These are phyloP conservation scores for Crithidia brevicula DNA, from an alignment of 208 protist genomes.

Conservation along the genomic window DNA sequence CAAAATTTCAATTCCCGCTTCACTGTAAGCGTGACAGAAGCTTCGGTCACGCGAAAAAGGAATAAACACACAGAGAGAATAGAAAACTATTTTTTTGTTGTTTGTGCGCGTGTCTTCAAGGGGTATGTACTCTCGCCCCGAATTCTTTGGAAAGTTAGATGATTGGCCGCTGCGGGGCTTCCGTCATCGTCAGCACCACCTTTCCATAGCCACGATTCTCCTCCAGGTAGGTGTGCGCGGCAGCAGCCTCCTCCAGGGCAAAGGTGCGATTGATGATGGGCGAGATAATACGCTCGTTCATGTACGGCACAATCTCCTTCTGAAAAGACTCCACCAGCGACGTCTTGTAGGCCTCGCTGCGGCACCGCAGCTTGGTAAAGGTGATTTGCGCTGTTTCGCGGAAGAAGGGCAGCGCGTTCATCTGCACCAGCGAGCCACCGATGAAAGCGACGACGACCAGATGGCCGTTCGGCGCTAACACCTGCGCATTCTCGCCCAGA, in stretches of 20 bases:
- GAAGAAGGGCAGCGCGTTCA: constrained; percentile 62
- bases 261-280: constrained; percentile 54
- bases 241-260: constrained; percentile 57
- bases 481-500: constrained; percentile 53
- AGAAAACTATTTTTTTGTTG: no score
- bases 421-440: constrained; percentile 50
- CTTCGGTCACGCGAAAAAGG: no score
- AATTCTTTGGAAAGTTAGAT: no score
- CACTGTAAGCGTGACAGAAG: no score
- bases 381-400: constrained; percentile 55
- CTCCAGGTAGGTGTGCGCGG: constrained; percentile 60
- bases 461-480: constrained; percentile 57
- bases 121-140: no score
- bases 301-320: constrained; percentile 58
- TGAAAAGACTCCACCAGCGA: constrained; percentile 61
- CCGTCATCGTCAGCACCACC: constrained; percentile 49
- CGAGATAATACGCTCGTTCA: constrained; percentile 55
- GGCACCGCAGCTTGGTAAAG: constrained; percentile 74
- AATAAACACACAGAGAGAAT: no score
- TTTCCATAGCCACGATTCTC: constrained; percentile 62
- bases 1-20: no score
- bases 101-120: no score
- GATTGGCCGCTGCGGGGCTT: constrained; percentile 2
- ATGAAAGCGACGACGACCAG: constrained; percentile 77
- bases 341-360: constrained; percentile 59